Percentiles rank a stretch among this genome's conserved stretches.
These are phyloP conservation scores for Cryptosporidium ubiquitum DNA, from an alignment of 169 alveolate species.

Conservation along the genomic window DNA sequence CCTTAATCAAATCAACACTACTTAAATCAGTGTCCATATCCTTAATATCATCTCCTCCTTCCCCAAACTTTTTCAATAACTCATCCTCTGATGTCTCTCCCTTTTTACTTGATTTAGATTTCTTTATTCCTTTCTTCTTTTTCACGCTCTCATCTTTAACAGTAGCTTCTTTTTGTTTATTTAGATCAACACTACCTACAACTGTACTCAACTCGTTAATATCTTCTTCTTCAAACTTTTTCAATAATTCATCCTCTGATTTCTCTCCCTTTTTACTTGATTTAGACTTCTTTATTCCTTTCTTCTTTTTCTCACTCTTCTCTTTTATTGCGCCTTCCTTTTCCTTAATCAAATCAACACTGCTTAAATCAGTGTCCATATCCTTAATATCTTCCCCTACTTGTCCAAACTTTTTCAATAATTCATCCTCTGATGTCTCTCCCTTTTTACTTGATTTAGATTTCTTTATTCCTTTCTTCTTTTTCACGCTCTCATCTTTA, in stretches of 20 bases:
- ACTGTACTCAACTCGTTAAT: not conserved
- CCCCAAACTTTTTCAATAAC: conserved; percentile 21
- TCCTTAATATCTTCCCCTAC: conserved; percentile 19
- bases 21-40: conserved; percentile 13
- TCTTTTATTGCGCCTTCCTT: not conserved
- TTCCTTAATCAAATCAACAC: conserved; percentile 18
- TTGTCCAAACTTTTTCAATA: not conserved
- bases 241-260: not conserved
- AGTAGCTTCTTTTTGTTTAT: conserved; percentile 1
- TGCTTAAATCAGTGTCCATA: not conserved
- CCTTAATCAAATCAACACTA: conserved; percentile 25
- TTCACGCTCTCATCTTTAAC: not conserved
- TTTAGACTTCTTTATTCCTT: not conserved
- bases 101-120: not conserved
- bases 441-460: not conserved
- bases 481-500: not conserved
- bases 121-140: not conserved
- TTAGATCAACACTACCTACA: conserved; percentile 15
- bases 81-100: not conserved
- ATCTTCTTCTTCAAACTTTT: conserved; percentile 28
- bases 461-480: not conserved
- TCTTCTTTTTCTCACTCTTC: not conserved
- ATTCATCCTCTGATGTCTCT: not conserved
- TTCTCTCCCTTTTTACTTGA: not conserved
- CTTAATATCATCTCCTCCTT: conserved; percentile 25